Evolutionary conservation across 208 protist genomes (phyloP).

Genomic region (Balamuthia mandrillaris): DNA sequence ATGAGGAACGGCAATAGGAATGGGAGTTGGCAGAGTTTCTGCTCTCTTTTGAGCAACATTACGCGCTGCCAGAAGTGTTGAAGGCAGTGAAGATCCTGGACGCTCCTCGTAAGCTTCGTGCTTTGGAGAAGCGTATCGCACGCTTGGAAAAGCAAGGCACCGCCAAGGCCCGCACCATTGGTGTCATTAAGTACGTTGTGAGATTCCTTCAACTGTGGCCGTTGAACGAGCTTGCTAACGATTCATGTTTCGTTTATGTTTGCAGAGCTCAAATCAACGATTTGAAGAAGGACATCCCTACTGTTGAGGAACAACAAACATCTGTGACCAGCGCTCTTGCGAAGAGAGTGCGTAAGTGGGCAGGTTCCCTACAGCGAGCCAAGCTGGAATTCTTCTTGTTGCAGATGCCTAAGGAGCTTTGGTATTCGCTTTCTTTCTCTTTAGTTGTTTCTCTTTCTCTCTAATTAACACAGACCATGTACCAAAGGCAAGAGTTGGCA

Average conservation of each 20-base stretch:
- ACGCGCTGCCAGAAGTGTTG: constrained; percentile 6
- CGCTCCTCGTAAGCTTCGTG: not conserved
- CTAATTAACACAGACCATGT: not conserved
- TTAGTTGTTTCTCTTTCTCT: not conserved
- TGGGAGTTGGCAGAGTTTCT: constrained; percentile 14
- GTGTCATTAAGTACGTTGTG: not conserved
- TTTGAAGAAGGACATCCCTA: constrained; percentile 15
- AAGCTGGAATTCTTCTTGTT: constrained; percentile 24
- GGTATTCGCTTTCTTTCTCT: not conserved
- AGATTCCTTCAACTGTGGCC: too few relatives aligned
- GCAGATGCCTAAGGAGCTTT: constrained; percentile 23
- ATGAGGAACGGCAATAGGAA: not conserved
- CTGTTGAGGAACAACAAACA: not conserved
- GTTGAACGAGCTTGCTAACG: too few relatives aligned
- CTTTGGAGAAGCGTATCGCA: constrained; percentile 17
- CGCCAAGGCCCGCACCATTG: constrained; percentile 6
- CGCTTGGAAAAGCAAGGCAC: constrained; percentile 29
- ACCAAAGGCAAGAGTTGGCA: constrained; percentile 2
- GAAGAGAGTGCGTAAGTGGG: constrained; percentile 9
- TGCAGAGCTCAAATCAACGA: constrained; percentile 39
- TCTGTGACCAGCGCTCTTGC: constrained; percentile 11
- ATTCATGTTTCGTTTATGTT: too few relatives aligned
- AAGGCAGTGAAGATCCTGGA: constrained; percentile 40
- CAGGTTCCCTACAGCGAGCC: not conserved
- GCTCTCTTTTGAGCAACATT: constrained; percentile 26